Base-by-base conservation (phyloP, 2,329 filamentous ascomycete genomes). In the Tolypocladium inflatum region DNA sequence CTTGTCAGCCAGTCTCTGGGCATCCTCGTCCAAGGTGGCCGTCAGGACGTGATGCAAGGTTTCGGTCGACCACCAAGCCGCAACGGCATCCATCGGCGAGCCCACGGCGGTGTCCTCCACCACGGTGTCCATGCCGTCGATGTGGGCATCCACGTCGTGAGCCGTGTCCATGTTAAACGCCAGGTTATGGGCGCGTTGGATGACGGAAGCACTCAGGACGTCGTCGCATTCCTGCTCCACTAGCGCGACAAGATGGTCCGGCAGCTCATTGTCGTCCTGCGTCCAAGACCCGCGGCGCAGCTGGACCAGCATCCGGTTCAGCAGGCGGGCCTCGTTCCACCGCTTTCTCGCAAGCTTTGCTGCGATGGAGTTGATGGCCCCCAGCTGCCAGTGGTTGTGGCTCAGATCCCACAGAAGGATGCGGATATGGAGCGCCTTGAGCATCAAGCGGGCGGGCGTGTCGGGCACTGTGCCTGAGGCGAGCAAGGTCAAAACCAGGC, bases 391-490 rank as follows among this genome's bases (percentile, higher is more conserved):
- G 9, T 83, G 84, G 37, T 82, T 79, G 62, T 86, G 83, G 42
- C 87, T 85, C 10, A 85, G 68, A 64, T 91, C 87, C 89, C 90
- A 96, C 43, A 96, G 80, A 39, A 97, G 80, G 51, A 97, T 84
- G n/a, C 91, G 89, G 60, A 95, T 88, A 68, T 97, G 93, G 42
- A 97, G 78, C 1, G 93, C 90, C 72, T 96, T 95, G 58, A 96
- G 82, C 90, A 97, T 96, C 57, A 96, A 80, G 50, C 91, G 83
- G 54, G 83, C 80, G 1, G 93, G 91, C 1, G 90, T 94, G 59
- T 90, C 85, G 13, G 92, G 91, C 1, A 97, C 78, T 0, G 92
- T 96, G 30, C 88, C 87, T 2, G 92, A 95, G 10, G 92, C 91
- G 66, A 97, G 86, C 33, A 97, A 80, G 0, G 92, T 96, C 55